These are phyloP conservation scores for Carpinus viminea DNA, from an alignment of 306 rosid species.

Conservation along the genomic window DNA sequence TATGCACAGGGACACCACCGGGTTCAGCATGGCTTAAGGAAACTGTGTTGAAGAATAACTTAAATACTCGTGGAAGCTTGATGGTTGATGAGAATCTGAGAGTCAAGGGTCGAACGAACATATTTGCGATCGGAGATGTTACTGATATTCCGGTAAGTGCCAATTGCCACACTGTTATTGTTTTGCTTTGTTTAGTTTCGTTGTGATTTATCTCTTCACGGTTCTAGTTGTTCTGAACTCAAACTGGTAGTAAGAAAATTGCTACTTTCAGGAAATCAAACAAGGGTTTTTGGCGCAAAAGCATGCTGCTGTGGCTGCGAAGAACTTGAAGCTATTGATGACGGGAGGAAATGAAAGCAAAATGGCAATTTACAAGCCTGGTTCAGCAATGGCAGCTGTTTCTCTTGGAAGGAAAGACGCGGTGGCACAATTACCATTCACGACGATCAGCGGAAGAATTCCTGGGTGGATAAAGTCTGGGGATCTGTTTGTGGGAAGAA, in stretches of 20 bases:
- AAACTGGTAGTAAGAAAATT: constrained; percentile 11
- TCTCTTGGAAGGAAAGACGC: constrained; percentile 77
- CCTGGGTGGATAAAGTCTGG: constrained; percentile 68
- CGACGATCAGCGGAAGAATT: constrained; percentile 52
- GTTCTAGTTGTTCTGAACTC: background rate
- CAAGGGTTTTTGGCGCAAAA: constrained; percentile 75
- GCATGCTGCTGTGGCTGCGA: constrained; percentile 64
- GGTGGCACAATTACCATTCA: constrained; percentile 60
- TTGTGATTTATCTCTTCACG: background rate
- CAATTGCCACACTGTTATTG: constrained; percentile 5
- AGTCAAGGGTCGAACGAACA: constrained; percentile 55
- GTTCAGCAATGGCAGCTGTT: constrained; percentile 50
- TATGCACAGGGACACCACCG: constrained; percentile 53
- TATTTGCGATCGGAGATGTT: constrained; percentile 80
- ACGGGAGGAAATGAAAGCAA: constrained; percentile 46
- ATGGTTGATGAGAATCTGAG: constrained; percentile 62
- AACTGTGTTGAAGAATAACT: constrained; percentile 38
- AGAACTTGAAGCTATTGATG: constrained; percentile 58
- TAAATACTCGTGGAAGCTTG: constrained; percentile 60
- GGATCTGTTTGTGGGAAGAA: constrained; percentile 72
- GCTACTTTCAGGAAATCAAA: constrained; percentile 59
- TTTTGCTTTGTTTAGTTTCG: background rate
- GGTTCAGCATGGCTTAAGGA: constrained; percentile 72
- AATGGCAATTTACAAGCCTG: constrained; percentile 47
- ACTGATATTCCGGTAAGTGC: constrained; percentile 66